A percentile compares a stretch with the other conserved stretches of the same genome.
Evolutionary conservation across 140 eudicot genomes (phyloP).

Genomic region (Ambrosia hybrid): DNA sequence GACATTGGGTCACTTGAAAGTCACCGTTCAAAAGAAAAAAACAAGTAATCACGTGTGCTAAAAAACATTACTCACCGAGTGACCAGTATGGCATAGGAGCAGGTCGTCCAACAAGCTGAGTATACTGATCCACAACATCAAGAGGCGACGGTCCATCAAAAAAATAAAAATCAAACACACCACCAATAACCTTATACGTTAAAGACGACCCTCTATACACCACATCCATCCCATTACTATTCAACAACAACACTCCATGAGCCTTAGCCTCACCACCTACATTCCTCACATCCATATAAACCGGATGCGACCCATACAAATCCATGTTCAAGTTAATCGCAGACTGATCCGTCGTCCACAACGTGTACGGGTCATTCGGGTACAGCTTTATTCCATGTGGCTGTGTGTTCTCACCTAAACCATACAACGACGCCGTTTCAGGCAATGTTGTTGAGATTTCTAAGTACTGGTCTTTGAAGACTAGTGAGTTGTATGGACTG

Average conservation of each 20-base stretch:
- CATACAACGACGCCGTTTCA: conserved; percentile 73
- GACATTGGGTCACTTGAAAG: no score
- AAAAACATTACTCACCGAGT: conserved; percentile 49
- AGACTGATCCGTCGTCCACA: conserved; percentile 77
- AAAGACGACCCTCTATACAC: conserved; percentile 67
- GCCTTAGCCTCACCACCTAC: conserved; percentile 53
- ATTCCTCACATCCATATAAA: conserved; percentile 93
- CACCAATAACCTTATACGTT: conserved; percentile 95
- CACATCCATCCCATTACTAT: conserved; percentile 97
- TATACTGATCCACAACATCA: conserved; percentile 84
- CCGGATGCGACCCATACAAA: conserved; percentile 94
- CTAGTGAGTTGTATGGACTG: conserved; percentile 54
- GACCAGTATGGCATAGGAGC: conserved; percentile 99
- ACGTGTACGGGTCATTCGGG: conserved; percentile 88
- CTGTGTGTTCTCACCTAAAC: conserved; percentile 91
- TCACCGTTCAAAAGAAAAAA: no score
- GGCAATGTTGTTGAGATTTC: conserved; percentile 83
- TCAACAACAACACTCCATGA: conserved; percentile 81
- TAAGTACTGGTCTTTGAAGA: conserved; percentile 86
- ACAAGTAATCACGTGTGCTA: no score
- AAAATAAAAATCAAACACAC: conserved; percentile 90
- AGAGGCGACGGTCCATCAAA: conserved; percentile 76
- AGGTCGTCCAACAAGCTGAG: conserved; percentile 81
- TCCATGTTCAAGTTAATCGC: conserved; percentile 83
- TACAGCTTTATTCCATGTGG: conserved; percentile 79